These are phyloP conservation scores for Colletotrichum camelliae DNA, from an alignment of 2,329 filamentous ascomycete species.

Conservation along the genomic window DNA sequence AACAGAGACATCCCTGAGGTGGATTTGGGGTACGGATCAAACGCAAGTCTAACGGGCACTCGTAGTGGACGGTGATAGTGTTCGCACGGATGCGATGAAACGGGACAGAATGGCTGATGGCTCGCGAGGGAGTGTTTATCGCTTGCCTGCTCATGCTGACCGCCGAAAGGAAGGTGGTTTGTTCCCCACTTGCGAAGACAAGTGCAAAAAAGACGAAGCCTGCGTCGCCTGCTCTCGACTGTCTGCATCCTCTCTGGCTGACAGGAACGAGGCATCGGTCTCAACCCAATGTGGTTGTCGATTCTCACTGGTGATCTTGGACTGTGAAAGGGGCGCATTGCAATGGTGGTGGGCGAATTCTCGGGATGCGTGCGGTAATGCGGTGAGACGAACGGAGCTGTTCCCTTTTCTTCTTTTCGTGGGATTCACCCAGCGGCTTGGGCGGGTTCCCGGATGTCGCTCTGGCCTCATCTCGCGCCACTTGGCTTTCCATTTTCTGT, in stretches of 20 bases:
- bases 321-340: neutral
- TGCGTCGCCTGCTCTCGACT: neutral
- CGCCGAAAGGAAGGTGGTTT: neutral
- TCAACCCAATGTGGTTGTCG: neutral
- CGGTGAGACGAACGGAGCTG: neutral
- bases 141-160: neutral
- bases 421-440: neutral
- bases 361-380: neutral
- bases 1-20: neutral
- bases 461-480: conserved; percentile 11
- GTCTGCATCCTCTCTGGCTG: neutral
- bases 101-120: neutral
- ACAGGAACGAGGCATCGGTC: neutral
- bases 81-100: conserved; percentile 17
- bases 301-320: neutral
- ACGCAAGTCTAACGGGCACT: neutral
- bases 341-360: neutral
- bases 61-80: neutral
- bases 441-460: neutral
- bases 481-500: conserved; percentile 4
- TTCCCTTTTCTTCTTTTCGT: neutral
- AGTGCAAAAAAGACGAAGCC: neutral
- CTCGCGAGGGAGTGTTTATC: neutral
- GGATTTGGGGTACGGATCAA: neutral
- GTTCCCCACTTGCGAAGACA: neutral